These are phyloP conservation scores for Plectosphaerella cucumerina DNA, from an alignment of 2,329 filamentous ascomycete genomes.

Conservation along the genomic window DNA sequence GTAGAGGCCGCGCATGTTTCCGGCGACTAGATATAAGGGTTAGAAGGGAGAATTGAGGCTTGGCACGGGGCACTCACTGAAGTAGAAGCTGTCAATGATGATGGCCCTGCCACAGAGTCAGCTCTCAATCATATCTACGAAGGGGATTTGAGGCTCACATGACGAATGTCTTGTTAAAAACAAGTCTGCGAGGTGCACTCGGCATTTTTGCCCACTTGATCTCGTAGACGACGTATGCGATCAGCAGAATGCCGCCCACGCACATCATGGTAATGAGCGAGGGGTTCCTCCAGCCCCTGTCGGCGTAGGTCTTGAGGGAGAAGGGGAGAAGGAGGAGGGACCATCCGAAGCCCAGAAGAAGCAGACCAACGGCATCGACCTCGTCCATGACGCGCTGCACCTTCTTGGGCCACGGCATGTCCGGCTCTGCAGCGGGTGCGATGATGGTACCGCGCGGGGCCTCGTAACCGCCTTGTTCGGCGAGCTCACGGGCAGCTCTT, in stretches of 20 bases:
- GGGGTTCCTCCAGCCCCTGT: constrained; percentile 36
- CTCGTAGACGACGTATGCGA: constrained; percentile 44
- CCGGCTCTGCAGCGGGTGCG: constrained; percentile 1
- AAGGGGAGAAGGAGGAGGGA: constrained; percentile 50
- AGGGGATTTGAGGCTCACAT: no score
- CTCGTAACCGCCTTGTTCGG: constrained; percentile 10
- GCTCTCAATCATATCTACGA: no score
- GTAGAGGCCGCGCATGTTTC: constrained; percentile 8
- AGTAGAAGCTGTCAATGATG: constrained; percentile 8
- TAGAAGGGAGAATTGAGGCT: neutral
- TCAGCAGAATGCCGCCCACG: constrained; percentile 37
- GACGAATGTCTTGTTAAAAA: constrained; percentile 11
- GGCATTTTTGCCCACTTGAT: constrained; percentile 19
- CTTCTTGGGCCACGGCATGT: constrained; percentile 2
- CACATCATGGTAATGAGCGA: constrained; percentile 40
- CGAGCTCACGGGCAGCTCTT: constrained; percentile 9
- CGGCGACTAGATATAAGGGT: constrained; percentile 3
- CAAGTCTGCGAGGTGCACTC: constrained; percentile 7
- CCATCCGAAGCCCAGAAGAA: constrained; percentile 43
- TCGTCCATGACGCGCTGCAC: constrained; percentile 24
- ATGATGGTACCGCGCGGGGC: constrained; percentile 15
- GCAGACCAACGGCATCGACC: constrained; percentile 30
- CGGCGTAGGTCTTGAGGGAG: constrained; percentile 28
- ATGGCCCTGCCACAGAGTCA: no score
- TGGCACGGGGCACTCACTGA: neutral